Evolutionary conservation across 352 stramenopile genomes (phyloP), one percentile per base, ranked within the genome.

Genomic region (Paralagenidium karlingii): DNA sequence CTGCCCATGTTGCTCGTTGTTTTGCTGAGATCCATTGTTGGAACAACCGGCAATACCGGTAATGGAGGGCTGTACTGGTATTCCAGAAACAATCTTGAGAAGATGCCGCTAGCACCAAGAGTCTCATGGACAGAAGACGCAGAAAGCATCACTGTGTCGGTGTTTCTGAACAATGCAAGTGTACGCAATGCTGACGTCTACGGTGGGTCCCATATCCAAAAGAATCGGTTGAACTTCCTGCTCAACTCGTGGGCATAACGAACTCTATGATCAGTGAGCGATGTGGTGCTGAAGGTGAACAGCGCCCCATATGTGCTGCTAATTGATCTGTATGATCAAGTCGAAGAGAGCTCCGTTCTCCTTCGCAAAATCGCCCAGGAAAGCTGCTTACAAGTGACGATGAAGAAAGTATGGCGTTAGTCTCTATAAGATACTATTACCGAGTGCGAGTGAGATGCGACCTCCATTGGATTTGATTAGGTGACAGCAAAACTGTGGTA

Each of bases 231-330:
- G n/a, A 15, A 28, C 16, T 9, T n/a, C 20, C 13, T 41, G 1
- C 19, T 16, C 8, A 12, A 24, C 10, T 12, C 34, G n/a, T 32
- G n/a, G 26, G 37, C 12, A 16, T 31, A 1, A 3, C 27, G 9
- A 18, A 8, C 13, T 26, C 12, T 31, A 27, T 8, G 16, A 6
- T 28, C 18, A 89, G 73, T 87, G 21, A 84, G 73, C 45, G 73
- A 86, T 42, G 34, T 86, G 20, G 55, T 87, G 13, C 20, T 90
- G n/a, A 90, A 90, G 43, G 49, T 90, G 29, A 90, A 90, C 43
- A 62, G 64, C 7, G 34, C 68, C 16, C 73, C 68, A 13, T 90
- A 90, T 43, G 68, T 90, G 30, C 45, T 87, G 18, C 47, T 87
- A 9, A 43, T 90, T 28, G 76, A 90, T 29, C 49, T 90, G 3